Percentiles rank a stretch among this genome's conserved stretches.
Conservation (phyloP, 495 filamentous ascomycete species). For the Hypoxylon crocopeplum region DNA sequence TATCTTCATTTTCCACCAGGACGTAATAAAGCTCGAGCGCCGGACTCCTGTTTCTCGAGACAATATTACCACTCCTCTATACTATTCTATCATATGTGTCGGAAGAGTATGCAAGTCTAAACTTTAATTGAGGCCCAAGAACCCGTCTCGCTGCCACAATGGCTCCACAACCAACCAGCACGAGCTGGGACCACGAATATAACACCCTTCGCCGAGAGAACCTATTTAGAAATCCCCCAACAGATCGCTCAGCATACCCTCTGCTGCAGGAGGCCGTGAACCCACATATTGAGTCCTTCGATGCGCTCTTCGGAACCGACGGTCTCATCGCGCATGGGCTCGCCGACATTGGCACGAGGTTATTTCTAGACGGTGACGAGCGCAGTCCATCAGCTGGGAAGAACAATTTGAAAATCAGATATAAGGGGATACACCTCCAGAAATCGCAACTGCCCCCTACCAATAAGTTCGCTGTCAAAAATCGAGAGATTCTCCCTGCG, state of each 20-base stretch:
- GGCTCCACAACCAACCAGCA: slow-evolving; percentile 60
- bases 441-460: slow-evolving; percentile 73
- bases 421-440: slow-evolving; percentile 78
- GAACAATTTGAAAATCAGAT: slow-evolving; percentile 75
- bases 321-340: slow-evolving; percentile 76
- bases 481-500: slow-evolving; percentile 85
- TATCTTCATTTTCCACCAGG: slow-evolving; percentile 2
- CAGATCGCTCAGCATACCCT: slow-evolving; percentile 86
- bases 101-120: neutral
- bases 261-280: slow-evolving; percentile 79
- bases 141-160: slow-evolving; percentile 54
- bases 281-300: slow-evolving; percentile 95
- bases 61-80: neutral
- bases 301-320: slow-evolving; percentile 77
- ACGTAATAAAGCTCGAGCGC: neutral
- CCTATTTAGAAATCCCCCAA: slow-evolving; percentile 86
- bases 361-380: slow-evolving; percentile 79
- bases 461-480: slow-evolving; percentile 79
- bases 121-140: slow-evolving; percentile 3
- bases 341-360: slow-evolving; percentile 88
- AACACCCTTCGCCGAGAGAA: slow-evolving; percentile 81
- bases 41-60: neutral
- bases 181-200: slow-evolving; percentile 81
- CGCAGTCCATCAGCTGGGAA: slow-evolving; percentile 59
- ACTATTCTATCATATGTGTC: neutral